phyloP scores from a whole-genome alignment of 2,329 filamentous ascomycete genomes.

The Paecilomyces formosus region DNA sequence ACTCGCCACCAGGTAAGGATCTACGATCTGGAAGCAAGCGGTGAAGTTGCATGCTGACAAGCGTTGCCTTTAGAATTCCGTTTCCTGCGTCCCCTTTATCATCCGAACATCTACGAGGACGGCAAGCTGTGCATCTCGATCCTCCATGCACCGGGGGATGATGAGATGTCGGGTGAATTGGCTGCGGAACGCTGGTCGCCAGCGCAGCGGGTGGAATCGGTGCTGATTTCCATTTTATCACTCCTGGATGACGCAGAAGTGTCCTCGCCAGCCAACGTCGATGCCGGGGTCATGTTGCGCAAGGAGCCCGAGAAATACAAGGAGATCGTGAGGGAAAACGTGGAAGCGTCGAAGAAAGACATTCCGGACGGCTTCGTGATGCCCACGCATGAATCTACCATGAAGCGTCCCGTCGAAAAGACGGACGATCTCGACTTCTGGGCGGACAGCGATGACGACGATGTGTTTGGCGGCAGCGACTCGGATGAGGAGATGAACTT shows the following conservation, averaged over 20 bases:
- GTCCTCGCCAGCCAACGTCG: conserved; percentile 88
- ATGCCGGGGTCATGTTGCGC: conserved; percentile 79
- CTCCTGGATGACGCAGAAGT: conserved; percentile 92
- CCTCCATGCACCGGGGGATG: conserved; percentile 83
- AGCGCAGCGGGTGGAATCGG: conserved; percentile 87
- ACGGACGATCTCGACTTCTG: conserved; percentile 70
- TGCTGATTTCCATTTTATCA: conserved; percentile 84
- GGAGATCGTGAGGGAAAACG: conserved; percentile 58
- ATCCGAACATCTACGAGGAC: conserved; percentile 90
- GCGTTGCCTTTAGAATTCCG: conserved; percentile 56
- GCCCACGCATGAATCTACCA: conserved; percentile 64
- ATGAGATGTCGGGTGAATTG: conserved; percentile 82
- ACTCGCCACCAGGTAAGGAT: conserved; percentile 61
- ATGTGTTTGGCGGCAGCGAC: conserved; percentile 71
- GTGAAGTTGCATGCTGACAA: neutral
- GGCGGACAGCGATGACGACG: conserved; percentile 67
- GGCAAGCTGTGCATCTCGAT: conserved; percentile 95
- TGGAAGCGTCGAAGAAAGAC: conserved; percentile 67
- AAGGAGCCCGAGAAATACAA: conserved; percentile 66
- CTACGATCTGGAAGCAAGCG: neutral
- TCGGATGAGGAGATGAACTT: conserved; percentile 42
- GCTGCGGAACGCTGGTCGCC: conserved; percentile 93
- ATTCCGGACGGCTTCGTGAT: conserved; percentile 74
- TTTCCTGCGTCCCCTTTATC: conserved; percentile 72
- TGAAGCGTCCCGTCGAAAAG: conserved; percentile 54